phyloP scores from a whole-genome alignment of 2,329 filamentous ascomycete genomes.

The Geosmithia morbida region DNA sequence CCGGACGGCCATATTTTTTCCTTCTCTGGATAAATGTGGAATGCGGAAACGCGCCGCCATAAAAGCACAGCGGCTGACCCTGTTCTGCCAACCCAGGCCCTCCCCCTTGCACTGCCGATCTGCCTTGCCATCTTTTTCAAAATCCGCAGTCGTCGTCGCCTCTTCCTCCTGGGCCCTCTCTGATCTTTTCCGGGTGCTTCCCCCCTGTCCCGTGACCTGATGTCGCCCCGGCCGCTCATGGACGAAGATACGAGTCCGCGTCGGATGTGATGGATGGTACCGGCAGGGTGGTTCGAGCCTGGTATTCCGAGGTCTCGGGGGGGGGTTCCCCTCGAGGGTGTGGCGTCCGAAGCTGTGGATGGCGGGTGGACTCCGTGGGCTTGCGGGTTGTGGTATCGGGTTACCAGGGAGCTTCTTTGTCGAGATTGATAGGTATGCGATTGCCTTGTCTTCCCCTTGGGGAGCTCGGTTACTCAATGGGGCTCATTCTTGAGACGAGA shows the following conservation, averaged over 20 bases:
- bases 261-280: slow-evolving; percentile 9
- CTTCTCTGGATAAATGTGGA: slow-evolving; percentile 8
- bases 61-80: slow-evolving; percentile 94
- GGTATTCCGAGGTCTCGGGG: no score
- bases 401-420: slow-evolving; percentile 59
- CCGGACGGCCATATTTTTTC: slow-evolving; percentile 57
- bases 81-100: slow-evolving; percentile 36
- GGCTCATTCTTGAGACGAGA: slow-evolving; percentile 99
- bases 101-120: slow-evolving; percentile 21
- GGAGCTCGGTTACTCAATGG: slow-evolving; percentile 87
- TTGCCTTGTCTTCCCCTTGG: slow-evolving; percentile 45
- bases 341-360: slow-evolving; percentile 13
- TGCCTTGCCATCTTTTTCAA: slow-evolving; percentile 29
- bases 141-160: no score
- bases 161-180: slow-evolving; percentile 15
- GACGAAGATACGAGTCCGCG: slow-evolving; percentile 84
- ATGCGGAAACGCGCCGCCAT: slow-evolving; percentile 99
- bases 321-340: no score
- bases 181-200: slow-evolving; percentile 4
- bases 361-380: slow-evolving; percentile 32
- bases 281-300: slow-evolving; percentile 7
- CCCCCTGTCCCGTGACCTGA: slow-evolving; percentile 13
- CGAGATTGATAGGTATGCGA: slow-evolving; percentile 98
- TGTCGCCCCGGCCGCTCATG: slow-evolving; percentile 34
- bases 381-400: slow-evolving; percentile 21